Base-by-base conservation (phyloP, 352 stramenopile species). In the Pythium brachiatum region DNA sequence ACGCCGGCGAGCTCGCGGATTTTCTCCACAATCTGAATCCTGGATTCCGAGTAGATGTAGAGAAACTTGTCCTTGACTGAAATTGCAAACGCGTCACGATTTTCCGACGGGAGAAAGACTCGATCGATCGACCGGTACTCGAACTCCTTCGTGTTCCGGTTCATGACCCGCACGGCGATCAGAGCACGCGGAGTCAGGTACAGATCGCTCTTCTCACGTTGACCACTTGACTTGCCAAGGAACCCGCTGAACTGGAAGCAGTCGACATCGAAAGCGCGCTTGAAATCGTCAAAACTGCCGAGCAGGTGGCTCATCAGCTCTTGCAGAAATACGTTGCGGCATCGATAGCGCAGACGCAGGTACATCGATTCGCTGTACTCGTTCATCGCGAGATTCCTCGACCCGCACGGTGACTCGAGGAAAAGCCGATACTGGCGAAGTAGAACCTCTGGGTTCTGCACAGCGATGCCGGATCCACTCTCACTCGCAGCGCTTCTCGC, bases 291-390 rank as follows among this genome's bases (percentile, higher is more conserved):
- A 58, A 94, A 87, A 54, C 75, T 90, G 11, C 82, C 82, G 21
- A 77, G 65, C 44, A 92, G 76, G 62, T 92, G 82, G 54, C 79
- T 92, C 79, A 94, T 90, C 2, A 94, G 63, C 53, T 94, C 84
- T 72, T 94, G 84, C 51, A 94, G 66, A 43, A 94, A 94, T 25
- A 78, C 69, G 39, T 88, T 94, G 15, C 83, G 80, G 47, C 84
- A 90, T 50, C 84, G 77, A 50, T 88, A 94, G 1, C 84, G 81
- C 29, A 94, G 78, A 15, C 82, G 75, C 31, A 94, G 57, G 53
- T 81, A 92, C 12, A 87, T 64, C 1, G 82, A 62, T 20, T 94
- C 84, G 8, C 76, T 70, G 51, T 92, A 89, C 27, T 86, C 67
- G 43, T 79, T 70, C 29, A 92, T 69, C 2, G 66, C 62, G 62